Base-by-base conservation (phyloP, 116 monocot species). In the Papilionanthe hybrid region DNA sequence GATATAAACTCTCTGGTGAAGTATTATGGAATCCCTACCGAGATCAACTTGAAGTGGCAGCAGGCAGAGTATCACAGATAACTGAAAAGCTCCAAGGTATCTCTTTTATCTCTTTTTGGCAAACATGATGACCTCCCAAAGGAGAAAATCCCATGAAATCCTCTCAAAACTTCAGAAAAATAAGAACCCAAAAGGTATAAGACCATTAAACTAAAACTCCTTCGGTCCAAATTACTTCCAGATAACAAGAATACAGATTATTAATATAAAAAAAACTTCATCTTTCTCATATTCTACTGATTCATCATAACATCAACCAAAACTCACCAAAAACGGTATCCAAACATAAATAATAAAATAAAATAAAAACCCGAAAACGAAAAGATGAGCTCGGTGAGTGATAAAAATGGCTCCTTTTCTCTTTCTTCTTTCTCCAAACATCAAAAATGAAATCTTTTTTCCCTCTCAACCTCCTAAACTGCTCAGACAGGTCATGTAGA, bases 61-160 rank as follows among this genome's bases (percentile, higher is more conserved):
- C 37, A 71, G 29, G 37, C 17, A 53, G 71, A 37, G 17, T 32
- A 71, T 37, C 29, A 37, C 15, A 41, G 71, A 71, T 17, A 37
- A 8, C 72, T 42, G 72, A 20, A 72, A 69, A 30, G 32, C 69
- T 30, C 37, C 19, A 69, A 37, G 69, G 27, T 69, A 15, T 69
- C 69, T 30, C 27, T 69, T 69, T 69, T 69, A 20, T 60, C 60
- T 22, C 60, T 60, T 60, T 60, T 23, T 60, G 60, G 60, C 3
- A 68, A 68, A 68, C 68, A 68, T 9, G 68, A 29, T 29, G 30
- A 13, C 30, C 29, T 4, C 68, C 30, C 68, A 68, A 30, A 68
- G 68, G 68, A 68, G 68, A 68, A 69, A 69, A 69, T 69, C 37
- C 69, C 15, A 69, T 37, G 17, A 69, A 69, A 69, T 37, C 69